A percentile compares a stretch with the other conserved stretches of the same genome.
Conservation (phyloP, 352 stramenopile species). For the Globisporangium apiculatum region DNA sequence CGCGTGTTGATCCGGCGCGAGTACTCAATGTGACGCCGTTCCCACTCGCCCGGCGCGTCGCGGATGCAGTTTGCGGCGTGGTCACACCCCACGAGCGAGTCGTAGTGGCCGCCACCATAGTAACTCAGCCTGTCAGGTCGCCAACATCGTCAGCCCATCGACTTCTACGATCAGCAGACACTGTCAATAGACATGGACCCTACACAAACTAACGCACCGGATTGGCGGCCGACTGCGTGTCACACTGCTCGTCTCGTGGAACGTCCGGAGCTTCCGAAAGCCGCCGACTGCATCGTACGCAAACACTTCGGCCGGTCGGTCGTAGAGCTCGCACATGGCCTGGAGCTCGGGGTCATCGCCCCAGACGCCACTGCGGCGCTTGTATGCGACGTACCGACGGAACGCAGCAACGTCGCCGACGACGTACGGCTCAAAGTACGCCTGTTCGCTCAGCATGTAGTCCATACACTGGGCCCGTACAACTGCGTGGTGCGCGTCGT, state of each 20-base stretch:
- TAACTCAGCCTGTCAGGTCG: slow-evolving; percentile 67
- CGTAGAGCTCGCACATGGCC: slow-evolving; percentile 92
- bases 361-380: slow-evolving; percentile 88
- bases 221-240: slow-evolving; percentile 59
- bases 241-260: slow-evolving; percentile 74
- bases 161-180: neutral
- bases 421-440: slow-evolving; percentile 91
- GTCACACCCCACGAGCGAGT: slow-evolving; percentile 67
- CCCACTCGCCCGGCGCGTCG: slow-evolving; percentile 56
- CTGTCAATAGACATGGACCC: neutral
- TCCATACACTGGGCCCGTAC: slow-evolving; percentile 90
- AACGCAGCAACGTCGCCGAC: slow-evolving; percentile 87
- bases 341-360: slow-evolving; percentile 96
- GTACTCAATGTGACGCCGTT: slow-evolving; percentile 60
- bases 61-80: slow-evolving; percentile 52
- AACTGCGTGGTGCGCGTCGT: slow-evolving; percentile 85
- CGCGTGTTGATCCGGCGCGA: slow-evolving; percentile 65
- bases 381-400: slow-evolving; percentile 85
- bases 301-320: slow-evolving; percentile 87
- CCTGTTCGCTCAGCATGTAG: slow-evolving; percentile 93
- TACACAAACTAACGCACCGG: slow-evolving; percentile 27
- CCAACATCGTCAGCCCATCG: neutral
- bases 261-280: slow-evolving; percentile 80
- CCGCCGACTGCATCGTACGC: slow-evolving; percentile 68
- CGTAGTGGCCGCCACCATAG: slow-evolving; percentile 90